Base-by-base conservation (phyloP, 805 yeast species). In the Cyberlindnera sargentensis region DNA sequence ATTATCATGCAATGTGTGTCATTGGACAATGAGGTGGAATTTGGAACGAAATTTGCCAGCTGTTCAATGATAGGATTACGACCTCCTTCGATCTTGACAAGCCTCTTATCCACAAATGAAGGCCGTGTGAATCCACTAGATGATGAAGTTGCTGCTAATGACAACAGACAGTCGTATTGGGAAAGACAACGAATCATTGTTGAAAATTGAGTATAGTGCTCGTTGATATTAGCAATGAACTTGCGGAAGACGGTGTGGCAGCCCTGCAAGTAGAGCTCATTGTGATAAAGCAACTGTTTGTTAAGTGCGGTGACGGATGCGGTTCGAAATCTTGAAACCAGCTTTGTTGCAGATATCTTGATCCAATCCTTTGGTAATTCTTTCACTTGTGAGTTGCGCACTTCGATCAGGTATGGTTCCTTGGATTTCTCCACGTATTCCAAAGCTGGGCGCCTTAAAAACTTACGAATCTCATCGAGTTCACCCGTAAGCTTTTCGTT, bases 31-130 rank as follows among this genome's bases (percentile, higher is more conserved):
- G 84, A 81, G 57, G 91, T 96, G 58, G 90, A 89, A 8, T 96
- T 80, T 40, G 95, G 89, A 53, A 93, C 90, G 34, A 52, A 51
- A 8, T 42, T 35, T n/a, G 45, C 44, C 32, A 84, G 63, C n/a
- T 51, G 44, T 58, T 90, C 97, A 5, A 91, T 96, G 26, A 88
- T 87, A n/a, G 87, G 64, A 61, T 93, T 97, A 25, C 96, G 70
- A 0, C 97, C 97, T 0, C 72, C 74, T 2, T 60, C 56, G 6
- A 89, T 72, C 1, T 72, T 65, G 6, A 83, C 67, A 25, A 60
- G 63, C 1, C 71, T 67, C 2, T 76, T 63, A 8, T 75, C 66
- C 26, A 74, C 73, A 32, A 91, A 66, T 5, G 53, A 63, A 0
- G 99, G 99, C 43, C 87, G 65, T 0, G 74, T 76, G 42, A 89